Conservation (phyloP, 176 grass and related monocot genomes). For the Oryza longistaminata region DNA sequence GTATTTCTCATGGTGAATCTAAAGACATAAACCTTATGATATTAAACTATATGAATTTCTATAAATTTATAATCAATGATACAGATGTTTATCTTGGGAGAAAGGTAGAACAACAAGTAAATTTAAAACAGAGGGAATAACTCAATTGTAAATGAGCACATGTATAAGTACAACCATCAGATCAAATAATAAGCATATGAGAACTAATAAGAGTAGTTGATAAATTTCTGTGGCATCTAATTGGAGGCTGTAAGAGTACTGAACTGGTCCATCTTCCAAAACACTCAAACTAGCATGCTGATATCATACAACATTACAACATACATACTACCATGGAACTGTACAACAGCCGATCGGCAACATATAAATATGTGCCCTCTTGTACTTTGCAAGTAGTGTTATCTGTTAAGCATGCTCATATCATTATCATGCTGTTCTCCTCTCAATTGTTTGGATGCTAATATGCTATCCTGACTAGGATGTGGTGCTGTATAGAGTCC, state of each 20-base stretch:
- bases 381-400: slow-evolving; percentile 34
- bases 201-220: not conserved
- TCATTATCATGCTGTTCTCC: slow-evolving; percentile 14
- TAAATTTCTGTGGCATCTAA: not conserved
- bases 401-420: slow-evolving; percentile 27
- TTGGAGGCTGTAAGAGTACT: not conserved
- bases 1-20: too few relatives aligned
- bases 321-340: not conserved
- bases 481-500: slow-evolving; percentile 8
- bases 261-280: not conserved
- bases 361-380: not conserved
- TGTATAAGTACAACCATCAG: not conserved
- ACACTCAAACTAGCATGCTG: not conserved
- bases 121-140: not conserved
- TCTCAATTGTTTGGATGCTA: slow-evolving; percentile 36
- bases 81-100: too few relatives aligned
- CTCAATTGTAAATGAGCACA: not conserved
- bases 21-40: too few relatives aligned
- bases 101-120: too few relatives aligned
- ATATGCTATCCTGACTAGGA: not conserved
- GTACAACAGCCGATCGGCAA: slow-evolving; percentile 26
- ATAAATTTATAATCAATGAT: too few relatives aligned
- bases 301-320: not conserved
- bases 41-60: too few relatives aligned
- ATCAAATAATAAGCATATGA: not conserved